These are phyloP conservation scores for Amauroascus verrucosus DNA, from an alignment of 2,329 filamentous ascomycete genomes.

Conservation along the genomic window DNA sequence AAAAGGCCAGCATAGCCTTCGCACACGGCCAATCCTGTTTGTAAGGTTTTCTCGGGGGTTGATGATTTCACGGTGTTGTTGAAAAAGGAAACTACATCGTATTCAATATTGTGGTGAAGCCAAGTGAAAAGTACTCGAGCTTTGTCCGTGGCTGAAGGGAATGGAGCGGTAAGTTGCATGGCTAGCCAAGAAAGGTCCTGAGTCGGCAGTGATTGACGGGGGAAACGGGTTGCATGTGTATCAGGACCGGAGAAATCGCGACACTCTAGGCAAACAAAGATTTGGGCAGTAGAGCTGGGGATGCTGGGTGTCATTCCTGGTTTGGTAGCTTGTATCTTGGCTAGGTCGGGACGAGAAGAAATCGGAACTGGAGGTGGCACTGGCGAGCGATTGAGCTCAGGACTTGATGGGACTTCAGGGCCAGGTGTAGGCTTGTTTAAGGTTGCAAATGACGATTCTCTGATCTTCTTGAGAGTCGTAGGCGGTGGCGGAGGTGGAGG, in stretches of 20 bases:
- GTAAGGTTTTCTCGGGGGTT: slow-evolving; percentile 62
- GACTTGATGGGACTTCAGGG: slow-evolving; percentile 37
- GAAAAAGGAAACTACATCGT: slow-evolving; percentile 74
- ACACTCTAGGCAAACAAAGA: slow-evolving; percentile 57
- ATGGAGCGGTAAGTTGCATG: slow-evolving; percentile 64
- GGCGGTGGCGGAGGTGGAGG: slow-evolving; percentile 29
- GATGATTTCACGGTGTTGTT: slow-evolving; percentile 55
- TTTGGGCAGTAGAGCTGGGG: background rate
- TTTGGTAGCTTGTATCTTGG: slow-evolving; percentile 44
- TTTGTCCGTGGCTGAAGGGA: slow-evolving; percentile 77
- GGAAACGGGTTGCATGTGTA: slow-evolving; percentile 64
- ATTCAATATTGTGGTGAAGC: slow-evolving; percentile 87
- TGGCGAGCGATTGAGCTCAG: slow-evolving; percentile 32
- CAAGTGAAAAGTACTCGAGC: slow-evolving; percentile 88
- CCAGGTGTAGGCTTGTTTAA: slow-evolving; percentile 16
- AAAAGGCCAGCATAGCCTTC: slow-evolving; percentile 83
- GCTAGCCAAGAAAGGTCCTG: slow-evolving; percentile 62
- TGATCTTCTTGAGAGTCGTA: slow-evolving; percentile 28
- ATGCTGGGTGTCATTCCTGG: slow-evolving; percentile 8
- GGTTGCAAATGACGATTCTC: slow-evolving; percentile 39
- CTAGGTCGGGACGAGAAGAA: slow-evolving; percentile 13
- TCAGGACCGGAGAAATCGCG: slow-evolving; percentile 82
- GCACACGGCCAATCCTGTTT: slow-evolving; percentile 74
- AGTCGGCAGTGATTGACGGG: slow-evolving; percentile 60
- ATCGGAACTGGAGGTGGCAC: slow-evolving; percentile 11